Conservation (phyloP, 768 basidiomycete species). For the Strobilomyces dryophilus region DNA sequence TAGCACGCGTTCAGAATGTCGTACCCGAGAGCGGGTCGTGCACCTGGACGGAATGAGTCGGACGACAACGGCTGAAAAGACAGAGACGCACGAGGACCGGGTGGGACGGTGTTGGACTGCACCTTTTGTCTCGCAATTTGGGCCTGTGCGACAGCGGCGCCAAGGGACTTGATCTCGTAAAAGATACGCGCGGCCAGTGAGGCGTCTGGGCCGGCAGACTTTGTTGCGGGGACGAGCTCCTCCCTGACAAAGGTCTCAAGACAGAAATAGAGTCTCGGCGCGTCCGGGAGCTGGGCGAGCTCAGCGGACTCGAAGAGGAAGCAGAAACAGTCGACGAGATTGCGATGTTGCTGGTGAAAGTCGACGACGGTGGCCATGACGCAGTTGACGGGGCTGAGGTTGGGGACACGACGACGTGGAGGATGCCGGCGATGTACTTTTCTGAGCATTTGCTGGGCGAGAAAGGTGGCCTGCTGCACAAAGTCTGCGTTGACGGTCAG, state of each 20-base stretch:
- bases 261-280: constrained; percentile 47
- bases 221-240: constrained; percentile 46
- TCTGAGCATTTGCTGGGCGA: constrained; percentile 84
- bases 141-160: constrained; percentile 47
- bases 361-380: constrained; percentile 65
- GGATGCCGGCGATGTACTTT: constrained; percentile 65
- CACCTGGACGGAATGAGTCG: constrained; percentile 30
- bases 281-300: constrained; percentile 39
- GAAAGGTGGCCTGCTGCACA: constrained; percentile 69
- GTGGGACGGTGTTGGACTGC: constrained; percentile 48
- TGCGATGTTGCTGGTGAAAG: constrained; percentile 66
- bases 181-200: constrained; percentile 55
- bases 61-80: neutral
- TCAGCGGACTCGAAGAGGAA: constrained; percentile 63
- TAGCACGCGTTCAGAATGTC: constrained; percentile 66
- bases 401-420: constrained; percentile 67
- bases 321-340: constrained; percentile 66
- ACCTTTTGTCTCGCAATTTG: constrained; percentile 61
- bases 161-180: constrained; percentile 59
- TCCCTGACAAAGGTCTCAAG: constrained; percentile 51
- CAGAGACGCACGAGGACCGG: constrained; percentile 44
- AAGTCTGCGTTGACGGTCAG: constrained; percentile 77
- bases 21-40: constrained; percentile 49
- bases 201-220: constrained; percentile 34
- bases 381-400: constrained; percentile 50